A percentile compares a stretch with the other conserved stretches of the same genome.
These are phyloP conservation scores for Schizonepeta tenuifolia DNA, from an alignment of 257 asterid genomes.

Conservation along the genomic window DNA sequence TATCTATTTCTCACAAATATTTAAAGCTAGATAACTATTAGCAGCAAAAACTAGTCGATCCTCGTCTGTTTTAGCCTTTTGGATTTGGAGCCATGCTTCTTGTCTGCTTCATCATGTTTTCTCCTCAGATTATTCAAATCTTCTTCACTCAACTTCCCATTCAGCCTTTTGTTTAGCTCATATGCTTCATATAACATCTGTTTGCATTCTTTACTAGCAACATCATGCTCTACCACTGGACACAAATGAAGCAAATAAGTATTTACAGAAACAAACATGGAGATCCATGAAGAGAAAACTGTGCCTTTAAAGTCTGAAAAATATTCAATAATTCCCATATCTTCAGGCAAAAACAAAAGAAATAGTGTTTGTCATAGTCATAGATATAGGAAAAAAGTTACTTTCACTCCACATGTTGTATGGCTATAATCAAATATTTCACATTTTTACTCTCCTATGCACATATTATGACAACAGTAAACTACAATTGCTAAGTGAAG, in stretches of 20 bases:
- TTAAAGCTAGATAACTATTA: not conserved
- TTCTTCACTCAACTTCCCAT: conserved; percentile 69
- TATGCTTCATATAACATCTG: conserved; percentile 77
- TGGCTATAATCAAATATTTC: too few relatives aligned
- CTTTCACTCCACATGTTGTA: too few relatives aligned
- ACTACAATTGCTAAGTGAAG: conserved; percentile 1
- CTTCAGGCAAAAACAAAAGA: too few relatives aligned
- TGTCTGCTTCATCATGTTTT: conserved; percentile 53
- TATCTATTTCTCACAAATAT: not conserved
- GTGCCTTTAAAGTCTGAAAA: not conserved
- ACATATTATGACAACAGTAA: not conserved
- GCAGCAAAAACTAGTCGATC: conserved; percentile 29
- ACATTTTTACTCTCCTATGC: too few relatives aligned
- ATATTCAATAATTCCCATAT: not conserved
- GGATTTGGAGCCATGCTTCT: conserved; percentile 42
- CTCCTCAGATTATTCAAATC: conserved; percentile 59
- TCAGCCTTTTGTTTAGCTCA: conserved; percentile 69
- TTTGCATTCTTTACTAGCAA: conserved; percentile 86
- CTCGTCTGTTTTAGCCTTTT: conserved; percentile 68
- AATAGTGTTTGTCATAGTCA: too few relatives aligned
- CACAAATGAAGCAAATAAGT: not conserved
- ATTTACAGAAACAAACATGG: not conserved
- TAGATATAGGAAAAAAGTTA: too few relatives aligned
- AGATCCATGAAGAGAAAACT: not conserved
- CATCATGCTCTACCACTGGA: conserved; percentile 74